A percentile compares a stretch with the other conserved stretches of the same genome.
Conservation (phyloP, 148 eudicot genomes). For the Hydrangea macrophylla region DNA sequence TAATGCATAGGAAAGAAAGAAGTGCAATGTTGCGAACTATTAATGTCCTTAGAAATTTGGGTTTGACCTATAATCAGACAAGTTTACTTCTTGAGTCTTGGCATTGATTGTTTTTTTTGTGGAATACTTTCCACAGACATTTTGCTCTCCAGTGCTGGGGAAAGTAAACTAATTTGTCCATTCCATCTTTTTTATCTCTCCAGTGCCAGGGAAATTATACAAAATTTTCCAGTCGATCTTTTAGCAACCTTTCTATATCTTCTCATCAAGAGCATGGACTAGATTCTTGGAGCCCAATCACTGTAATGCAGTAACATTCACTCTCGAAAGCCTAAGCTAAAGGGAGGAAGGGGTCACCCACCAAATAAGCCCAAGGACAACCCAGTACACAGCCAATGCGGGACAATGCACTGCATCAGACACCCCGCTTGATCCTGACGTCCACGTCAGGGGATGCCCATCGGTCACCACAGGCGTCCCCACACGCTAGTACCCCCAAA, state of each 20-base stretch:
- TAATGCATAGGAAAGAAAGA: neutral
- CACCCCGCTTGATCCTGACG: too few relatives aligned
- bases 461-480: too few relatives aligned
- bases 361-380: too few relatives aligned
- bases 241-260: neutral
- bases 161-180: neutral
- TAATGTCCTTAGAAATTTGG: neutral
- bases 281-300: neutral
- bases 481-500: too few relatives aligned
- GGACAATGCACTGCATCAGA: too few relatives aligned
- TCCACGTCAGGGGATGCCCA: too few relatives aligned
- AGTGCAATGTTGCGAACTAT: neutral
- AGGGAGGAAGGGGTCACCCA: too few relatives aligned
- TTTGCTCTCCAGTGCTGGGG: neutral
- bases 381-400: too few relatives aligned
- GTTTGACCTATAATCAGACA: too few relatives aligned
- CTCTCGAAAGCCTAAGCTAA: too few relatives aligned
- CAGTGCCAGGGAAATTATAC: neutral
- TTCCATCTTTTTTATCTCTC: neutral
- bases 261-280: neutral
- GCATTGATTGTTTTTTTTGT: neutral
- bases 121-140: neutral
- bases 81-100: neutral
- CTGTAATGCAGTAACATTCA: too few relatives aligned
- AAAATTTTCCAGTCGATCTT: neutral